A percentile compares a stretch with the other conserved stretches of the same genome.
These are phyloP conservation scores for Fusarium sp. DNA, from an alignment of 2,329 filamentous ascomycete species.

Conservation along the genomic window DNA sequence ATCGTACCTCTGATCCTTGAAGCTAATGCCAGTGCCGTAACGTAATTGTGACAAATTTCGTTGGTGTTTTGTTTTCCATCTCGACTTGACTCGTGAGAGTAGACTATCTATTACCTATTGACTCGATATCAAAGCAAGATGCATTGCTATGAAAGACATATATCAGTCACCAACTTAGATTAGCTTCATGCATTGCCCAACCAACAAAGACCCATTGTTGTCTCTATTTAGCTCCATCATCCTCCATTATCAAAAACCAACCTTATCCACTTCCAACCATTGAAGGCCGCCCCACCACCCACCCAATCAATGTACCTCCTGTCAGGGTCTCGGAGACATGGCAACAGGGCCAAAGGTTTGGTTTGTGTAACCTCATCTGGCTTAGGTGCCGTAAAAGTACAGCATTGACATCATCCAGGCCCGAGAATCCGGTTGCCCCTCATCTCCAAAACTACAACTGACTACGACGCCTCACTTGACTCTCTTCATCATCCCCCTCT, in stretches of 20 bases:
- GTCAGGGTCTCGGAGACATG: background rate
- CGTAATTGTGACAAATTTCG: background rate
- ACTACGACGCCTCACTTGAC: background rate
- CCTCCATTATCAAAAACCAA: background rate
- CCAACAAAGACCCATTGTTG: background rate
- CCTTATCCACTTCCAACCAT: background rate
- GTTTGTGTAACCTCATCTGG: conserved; percentile 11
- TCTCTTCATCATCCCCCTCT: background rate
- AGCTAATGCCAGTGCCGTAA: background rate
- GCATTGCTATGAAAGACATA: background rate
- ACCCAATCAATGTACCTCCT: background rate
- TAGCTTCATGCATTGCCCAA: background rate
- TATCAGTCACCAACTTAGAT: background rate
- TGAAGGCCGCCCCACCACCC: background rate
- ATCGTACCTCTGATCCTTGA: background rate
- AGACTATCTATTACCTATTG: background rate
- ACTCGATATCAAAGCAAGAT: background rate
- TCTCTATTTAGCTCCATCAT: background rate
- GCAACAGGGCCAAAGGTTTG: background rate
- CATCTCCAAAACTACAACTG: background rate
- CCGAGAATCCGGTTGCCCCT: background rate
- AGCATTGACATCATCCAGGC: conserved; percentile 10
- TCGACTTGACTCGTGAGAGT: background rate
- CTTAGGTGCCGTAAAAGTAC: background rate
- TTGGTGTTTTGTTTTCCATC: background rate